Conservation (phyloP, 805 yeast species). For the Wickerhamomyces canadensis region DNA sequence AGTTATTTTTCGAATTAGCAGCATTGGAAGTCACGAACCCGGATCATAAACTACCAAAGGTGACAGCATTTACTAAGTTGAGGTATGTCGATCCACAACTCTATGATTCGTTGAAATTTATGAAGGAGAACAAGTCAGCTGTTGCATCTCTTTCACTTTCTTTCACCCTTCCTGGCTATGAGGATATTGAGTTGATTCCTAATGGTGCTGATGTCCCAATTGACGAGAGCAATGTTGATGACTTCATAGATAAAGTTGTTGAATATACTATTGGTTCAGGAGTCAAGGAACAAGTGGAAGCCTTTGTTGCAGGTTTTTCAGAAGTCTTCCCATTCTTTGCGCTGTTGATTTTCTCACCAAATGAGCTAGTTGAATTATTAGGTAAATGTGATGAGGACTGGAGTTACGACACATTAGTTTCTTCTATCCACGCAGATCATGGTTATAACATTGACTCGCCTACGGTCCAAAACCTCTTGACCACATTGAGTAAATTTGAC, state of each 20-base stretch:
- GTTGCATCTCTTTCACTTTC: constrained; percentile 53
- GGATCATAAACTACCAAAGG: constrained; percentile 4
- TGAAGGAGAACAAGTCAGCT: constrained; percentile 37
- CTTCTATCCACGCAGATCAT: constrained; percentile 77
- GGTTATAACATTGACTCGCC: constrained; percentile 74
- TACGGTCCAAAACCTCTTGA: constrained; percentile 55
- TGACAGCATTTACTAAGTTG: constrained; percentile 26
- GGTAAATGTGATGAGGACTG: constrained; percentile 88
- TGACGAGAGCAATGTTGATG: constrained; percentile 45
- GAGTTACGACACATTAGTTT: constrained; percentile 55
- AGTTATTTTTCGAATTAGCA: constrained; percentile 60
- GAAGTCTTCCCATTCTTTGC: constrained; percentile 76
- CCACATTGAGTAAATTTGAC: constrained; percentile 51
- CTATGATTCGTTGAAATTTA: constrained; percentile 49
- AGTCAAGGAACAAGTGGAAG: constrained; percentile 52
- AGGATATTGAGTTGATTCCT: constrained; percentile 48
- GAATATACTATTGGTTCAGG: constrained; percentile 62
- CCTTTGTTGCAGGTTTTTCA: constrained; percentile 78
- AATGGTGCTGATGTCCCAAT: constrained; percentile 51
- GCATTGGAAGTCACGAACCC: constrained; percentile 27
- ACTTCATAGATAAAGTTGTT: constrained; percentile 50
- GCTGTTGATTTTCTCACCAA: constrained; percentile 62
- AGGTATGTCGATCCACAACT: constrained; percentile 50
- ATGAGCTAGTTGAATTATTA: constrained; percentile 64
- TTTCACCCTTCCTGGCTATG: constrained; percentile 76